Conservation (phyloP, 257 asterid species). For the Solanum peruvianum region DNA sequence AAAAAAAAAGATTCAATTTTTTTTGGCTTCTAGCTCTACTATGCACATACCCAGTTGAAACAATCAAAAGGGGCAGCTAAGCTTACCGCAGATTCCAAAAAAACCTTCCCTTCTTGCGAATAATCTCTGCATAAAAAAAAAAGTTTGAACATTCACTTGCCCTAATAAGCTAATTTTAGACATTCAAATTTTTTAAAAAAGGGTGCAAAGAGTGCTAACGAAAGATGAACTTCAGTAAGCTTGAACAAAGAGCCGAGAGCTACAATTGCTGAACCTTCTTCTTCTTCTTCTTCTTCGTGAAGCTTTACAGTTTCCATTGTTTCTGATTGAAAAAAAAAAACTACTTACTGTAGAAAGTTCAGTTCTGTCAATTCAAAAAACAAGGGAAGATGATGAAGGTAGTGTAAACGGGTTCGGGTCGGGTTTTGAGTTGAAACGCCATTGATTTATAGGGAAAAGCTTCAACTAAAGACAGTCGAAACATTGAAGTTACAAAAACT, state of each 20-base stretch:
- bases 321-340: neutral
- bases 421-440: neutral
- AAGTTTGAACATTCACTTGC: neutral
- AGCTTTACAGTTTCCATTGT: neutral
- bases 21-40: neutral
- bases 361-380: neutral
- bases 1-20: neutral
- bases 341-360: neutral
- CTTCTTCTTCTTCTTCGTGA: neutral
- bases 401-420: neutral
- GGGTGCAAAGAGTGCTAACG: constrained; percentile 20
- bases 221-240: constrained; percentile 58
- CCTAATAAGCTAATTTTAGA: neutral
- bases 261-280: constrained; percentile 32
- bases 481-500: neutral
- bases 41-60: neutral
- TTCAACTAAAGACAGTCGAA: neutral
- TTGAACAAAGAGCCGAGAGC: constrained; percentile 68
- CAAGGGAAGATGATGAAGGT: neutral
- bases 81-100: constrained; percentile 31
- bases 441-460: neutral
- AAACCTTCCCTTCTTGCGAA: constrained; percentile 17
- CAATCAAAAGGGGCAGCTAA: neutral
- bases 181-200: neutral
- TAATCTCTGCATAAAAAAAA: constrained; percentile 40